phyloP scores from a whole-genome alignment of 352 stramenopile genomes.

The Phytophthora hibernalis region DNA sequence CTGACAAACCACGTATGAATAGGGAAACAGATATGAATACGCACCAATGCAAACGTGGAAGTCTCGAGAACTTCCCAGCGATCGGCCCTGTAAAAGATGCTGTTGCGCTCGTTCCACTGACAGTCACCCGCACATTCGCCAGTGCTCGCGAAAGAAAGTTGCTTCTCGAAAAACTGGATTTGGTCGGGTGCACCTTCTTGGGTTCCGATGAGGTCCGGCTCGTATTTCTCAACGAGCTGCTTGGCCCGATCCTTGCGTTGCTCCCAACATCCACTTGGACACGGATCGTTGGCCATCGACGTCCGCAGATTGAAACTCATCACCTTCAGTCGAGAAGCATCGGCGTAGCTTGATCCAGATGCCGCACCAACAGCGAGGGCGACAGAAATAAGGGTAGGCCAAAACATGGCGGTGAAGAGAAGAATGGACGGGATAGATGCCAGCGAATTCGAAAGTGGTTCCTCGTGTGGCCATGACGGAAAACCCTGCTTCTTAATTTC shows the following conservation, averaged over 20 bases:
- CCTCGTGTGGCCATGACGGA: neutral
- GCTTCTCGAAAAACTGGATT: conserved; percentile 53
- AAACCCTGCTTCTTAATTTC: conserved; percentile 13
- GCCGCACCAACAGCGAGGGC: neutral
- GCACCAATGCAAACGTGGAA: conserved; percentile 69
- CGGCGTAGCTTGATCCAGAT: conserved; percentile 8
- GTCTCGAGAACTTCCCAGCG: conserved; percentile 51
- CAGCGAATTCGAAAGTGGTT: conserved; percentile 27
- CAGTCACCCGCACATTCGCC: conserved; percentile 72
- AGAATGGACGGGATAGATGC: neutral
- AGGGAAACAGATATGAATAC: conserved; percentile 4
- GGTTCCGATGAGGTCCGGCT: conserved; percentile 70
- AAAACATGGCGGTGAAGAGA: neutral
- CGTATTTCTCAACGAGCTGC: conserved; percentile 50
- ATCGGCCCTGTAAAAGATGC: conserved; percentile 65
- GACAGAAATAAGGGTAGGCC: conserved; percentile 2
- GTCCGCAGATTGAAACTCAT: conserved; percentile 84
- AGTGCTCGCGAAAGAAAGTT: conserved; percentile 50
- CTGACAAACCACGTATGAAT: neutral
- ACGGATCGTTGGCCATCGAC: conserved; percentile 66
- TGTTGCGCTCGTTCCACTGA: conserved; percentile 66
- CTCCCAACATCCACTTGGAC: conserved; percentile 68
- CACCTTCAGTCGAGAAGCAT: conserved; percentile 43
- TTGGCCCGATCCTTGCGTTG: conserved; percentile 52
- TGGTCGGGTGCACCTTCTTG: conserved; percentile 70